Evolutionary conservation across 768 basidiomycete genomes (phyloP).

Genomic region (Auricularia heimuer): DNA sequence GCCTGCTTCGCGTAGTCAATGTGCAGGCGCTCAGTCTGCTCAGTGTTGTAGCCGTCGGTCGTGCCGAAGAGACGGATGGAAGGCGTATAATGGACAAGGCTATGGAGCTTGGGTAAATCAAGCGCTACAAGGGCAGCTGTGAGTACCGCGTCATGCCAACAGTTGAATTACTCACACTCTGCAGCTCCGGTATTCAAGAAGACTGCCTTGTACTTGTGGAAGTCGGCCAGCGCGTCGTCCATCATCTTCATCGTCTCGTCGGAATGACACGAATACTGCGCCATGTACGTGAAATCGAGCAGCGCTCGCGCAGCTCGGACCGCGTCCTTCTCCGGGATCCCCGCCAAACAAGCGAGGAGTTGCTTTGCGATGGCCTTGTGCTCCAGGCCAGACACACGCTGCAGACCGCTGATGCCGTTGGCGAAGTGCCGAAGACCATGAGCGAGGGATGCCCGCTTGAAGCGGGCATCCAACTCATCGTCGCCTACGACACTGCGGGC

Average conservation of each 20-base stretch:
- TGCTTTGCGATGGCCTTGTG: constrained; percentile 5
- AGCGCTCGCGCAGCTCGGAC: constrained; percentile 6
- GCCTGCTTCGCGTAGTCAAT: constrained; percentile 18
- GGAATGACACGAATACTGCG: constrained; percentile 13
- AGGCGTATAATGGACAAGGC: constrained; percentile 23
- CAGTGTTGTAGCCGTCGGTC: constrained; percentile 31
- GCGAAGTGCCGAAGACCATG: constrained; percentile 8
- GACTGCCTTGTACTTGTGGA: constrained; percentile 20
- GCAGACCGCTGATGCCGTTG: constrained; percentile 8
- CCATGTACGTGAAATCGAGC: constrained; percentile 21
- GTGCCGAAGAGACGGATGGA: constrained; percentile 25
- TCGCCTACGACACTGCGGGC: not conserved
- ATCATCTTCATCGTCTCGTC: constrained; percentile 12
- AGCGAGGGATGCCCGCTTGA: constrained; percentile 7
- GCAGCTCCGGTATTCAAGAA: not conserved
- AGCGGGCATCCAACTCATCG: constrained; percentile 6
- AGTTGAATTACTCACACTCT: constrained; percentile 10
- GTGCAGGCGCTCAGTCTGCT: constrained; percentile 31
- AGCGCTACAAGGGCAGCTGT: constrained; percentile 13
- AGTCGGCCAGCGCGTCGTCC: constrained; percentile 18
- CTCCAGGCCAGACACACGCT: constrained; percentile 8
- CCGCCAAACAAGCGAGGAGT: not conserved
- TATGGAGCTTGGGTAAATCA: constrained; percentile 36
- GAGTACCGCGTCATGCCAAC: not conserved
- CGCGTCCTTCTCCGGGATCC: not conserved